Evolutionary conservation across 2,329 filamentous ascomycete genomes (phyloP), one percentile per base, ranked within the genome.

Genomic region (Sclerotiophoma versabilis): DNA sequence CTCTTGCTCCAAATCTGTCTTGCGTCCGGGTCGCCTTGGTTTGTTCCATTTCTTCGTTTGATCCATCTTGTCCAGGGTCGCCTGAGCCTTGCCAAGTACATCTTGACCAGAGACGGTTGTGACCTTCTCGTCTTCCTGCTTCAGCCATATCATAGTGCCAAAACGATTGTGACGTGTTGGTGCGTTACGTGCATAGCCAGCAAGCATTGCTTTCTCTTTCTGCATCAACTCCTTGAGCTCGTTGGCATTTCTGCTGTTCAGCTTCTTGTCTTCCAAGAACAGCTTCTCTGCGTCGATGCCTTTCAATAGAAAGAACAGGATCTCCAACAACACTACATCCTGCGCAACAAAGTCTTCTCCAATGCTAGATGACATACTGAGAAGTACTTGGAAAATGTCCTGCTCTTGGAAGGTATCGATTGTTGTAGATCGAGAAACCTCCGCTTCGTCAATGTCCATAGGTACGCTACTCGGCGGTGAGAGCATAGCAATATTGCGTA

Each of bases 91-190:
- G 3, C 87, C 84, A 37, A 99, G 83, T 4, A 90, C 90, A 64
- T 92, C 89, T 71, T 98, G 93, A 1, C 95, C 95, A 0, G 92
- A 93, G 1, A 99, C 84, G 0, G 93, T 92, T 0, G 91, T 89
- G 65, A 95, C 85, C 68, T 93, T 93, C 44, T 89, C 87, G 63
- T 93, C 89, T 42, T 92, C 90, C 50, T 93, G 83, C 77, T 96
- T 92, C 30, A 99, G 86, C 93, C 93, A 98, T 27, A 97, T 87
- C 91, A 98, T 98, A 10, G 93, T 96, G 2, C 95, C 95, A 68
- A 98, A 99, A 27, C 95, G 86, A 64, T 93, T 96, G 75, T 99
- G 95, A 41, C 95, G 83, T 3, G 92, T 93, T 0, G 93, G 91
- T 2, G 90, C 90, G 69, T 87, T 87, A 63, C 87, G 88, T 48